Conservation (phyloP, 2,329 filamentous ascomycete species). For the Aspergillus jensenii region DNA sequence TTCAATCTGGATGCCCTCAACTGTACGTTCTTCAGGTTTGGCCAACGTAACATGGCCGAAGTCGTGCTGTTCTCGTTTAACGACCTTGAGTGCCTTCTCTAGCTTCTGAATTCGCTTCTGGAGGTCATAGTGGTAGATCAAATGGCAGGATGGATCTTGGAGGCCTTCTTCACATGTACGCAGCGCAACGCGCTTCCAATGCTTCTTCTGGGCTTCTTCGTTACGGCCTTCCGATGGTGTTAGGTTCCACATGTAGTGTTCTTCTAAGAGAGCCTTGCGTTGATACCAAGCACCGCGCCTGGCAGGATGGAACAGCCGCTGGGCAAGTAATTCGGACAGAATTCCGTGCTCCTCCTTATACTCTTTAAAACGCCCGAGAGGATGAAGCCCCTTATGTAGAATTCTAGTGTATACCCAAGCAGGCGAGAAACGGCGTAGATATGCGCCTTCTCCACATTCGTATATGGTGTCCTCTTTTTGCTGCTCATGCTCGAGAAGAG, state of each 20-base stretch:
- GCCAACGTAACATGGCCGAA: constrained; percentile 81
- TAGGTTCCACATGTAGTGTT: constrained; percentile 82
- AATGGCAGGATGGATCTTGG: constrained; percentile 83
- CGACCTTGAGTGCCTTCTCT: constrained; percentile 78
- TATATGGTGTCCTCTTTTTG: constrained; percentile 75
- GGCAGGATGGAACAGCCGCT: constrained; percentile 80
- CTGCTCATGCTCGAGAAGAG: constrained; percentile 70
- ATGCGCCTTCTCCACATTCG: constrained; percentile 80
- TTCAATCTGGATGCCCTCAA: constrained; percentile 77
- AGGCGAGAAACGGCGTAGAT: constrained; percentile 84
- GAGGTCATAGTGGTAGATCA: constrained; percentile 91
- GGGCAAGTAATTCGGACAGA: constrained; percentile 71
- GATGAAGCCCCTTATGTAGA: constrained; percentile 79
- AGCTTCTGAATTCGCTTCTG: constrained; percentile 93
- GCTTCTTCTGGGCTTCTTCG: constrained; percentile 68
- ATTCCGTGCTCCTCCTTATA: constrained; percentile 74
- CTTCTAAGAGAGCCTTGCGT: constrained; percentile 87
- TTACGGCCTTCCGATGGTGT: constrained; percentile 49
- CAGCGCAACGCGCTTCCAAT: constrained; percentile 76
- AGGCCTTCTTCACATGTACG: constrained; percentile 82
- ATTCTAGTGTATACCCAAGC: constrained; percentile 93
- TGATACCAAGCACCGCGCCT: constrained; percentile 93
- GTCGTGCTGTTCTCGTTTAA: constrained; percentile 84
- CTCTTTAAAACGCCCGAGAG: constrained; percentile 78
- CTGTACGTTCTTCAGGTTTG: constrained; percentile 71